Evolutionary conservation across 495 filamentous ascomycete species (phyloP).

Genomic region (Monascus purpureus): DNA sequence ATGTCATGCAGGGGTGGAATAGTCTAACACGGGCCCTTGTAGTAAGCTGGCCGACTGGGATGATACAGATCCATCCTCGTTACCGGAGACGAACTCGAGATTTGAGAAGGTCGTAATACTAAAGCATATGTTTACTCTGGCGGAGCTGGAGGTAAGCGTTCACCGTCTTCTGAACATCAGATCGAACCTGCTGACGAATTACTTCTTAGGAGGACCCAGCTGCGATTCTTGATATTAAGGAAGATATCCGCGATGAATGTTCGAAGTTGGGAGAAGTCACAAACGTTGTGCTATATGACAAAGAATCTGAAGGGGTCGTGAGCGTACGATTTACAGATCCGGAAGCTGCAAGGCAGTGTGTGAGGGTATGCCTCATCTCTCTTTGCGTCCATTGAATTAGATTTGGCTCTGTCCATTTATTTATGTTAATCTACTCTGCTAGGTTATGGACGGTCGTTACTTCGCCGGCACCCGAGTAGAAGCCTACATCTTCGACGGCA

Average conservation of each 20-base stretch:
- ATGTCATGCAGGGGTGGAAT: not conserved
- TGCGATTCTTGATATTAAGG: constrained; percentile 78
- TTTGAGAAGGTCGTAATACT: constrained; percentile 75
- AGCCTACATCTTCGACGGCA: constrained; percentile 63
- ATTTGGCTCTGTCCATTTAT: too few relatives aligned
- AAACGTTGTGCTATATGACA: constrained; percentile 81
- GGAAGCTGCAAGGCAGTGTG: constrained; percentile 58
- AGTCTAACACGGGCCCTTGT: constrained; percentile 4
- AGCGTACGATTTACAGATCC: constrained; percentile 63
- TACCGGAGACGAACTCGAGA: constrained; percentile 42
- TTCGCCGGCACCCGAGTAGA: constrained; percentile 63
- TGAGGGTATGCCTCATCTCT: constrained; percentile 31
- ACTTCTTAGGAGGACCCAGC: constrained; percentile 54
- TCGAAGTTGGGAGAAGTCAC: constrained; percentile 76
- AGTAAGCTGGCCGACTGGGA: constrained; percentile 89
- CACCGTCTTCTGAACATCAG: too few relatives aligned
- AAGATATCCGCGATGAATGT: constrained; percentile 86
- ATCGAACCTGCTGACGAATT: too few relatives aligned
- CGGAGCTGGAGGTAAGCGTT: constrained; percentile 51
- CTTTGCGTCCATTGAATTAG: too few relatives aligned
- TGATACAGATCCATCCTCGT: constrained; percentile 60
- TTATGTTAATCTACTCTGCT: not conserved
- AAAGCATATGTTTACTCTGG: constrained; percentile 86
- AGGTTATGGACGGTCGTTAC: constrained; percentile 67
- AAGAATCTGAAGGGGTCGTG: constrained; percentile 75